Conservation (phyloP, 1,139 yeast species). For the Yamadazyma atmosphaerica region DNA sequence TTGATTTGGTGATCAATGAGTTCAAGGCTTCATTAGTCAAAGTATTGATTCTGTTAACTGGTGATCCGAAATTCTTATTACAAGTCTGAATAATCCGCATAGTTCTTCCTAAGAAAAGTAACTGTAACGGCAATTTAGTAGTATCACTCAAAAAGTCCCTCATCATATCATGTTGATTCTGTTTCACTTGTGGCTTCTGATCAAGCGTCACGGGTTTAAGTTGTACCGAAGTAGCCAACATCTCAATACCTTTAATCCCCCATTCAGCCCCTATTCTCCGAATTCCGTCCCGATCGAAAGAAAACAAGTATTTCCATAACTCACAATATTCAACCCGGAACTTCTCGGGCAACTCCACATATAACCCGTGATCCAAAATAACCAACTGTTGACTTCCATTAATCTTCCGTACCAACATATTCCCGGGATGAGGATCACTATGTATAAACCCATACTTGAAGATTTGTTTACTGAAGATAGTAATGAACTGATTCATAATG, state of each 20-base stretch:
- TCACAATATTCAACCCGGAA: slow-evolving; percentile 58
- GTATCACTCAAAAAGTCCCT: slow-evolving; percentile 56
- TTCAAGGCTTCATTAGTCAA: slow-evolving; percentile 56
- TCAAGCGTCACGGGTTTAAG: slow-evolving; percentile 42
- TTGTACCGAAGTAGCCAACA: slow-evolving; percentile 61
- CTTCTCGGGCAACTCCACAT: slow-evolving; percentile 50
- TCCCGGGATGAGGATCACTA: slow-evolving; percentile 86
- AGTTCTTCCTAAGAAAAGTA: slow-evolving; percentile 66
- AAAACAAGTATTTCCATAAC: slow-evolving; percentile 65
- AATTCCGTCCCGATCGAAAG: slow-evolving; percentile 51
- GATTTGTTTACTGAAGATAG: slow-evolving; percentile 64
- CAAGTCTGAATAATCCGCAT: slow-evolving; percentile 74
- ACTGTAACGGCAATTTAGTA: slow-evolving; percentile 63
- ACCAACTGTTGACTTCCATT: slow-evolving; percentile 58
- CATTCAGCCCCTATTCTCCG: slow-evolving; percentile 52
- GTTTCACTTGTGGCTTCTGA: slow-evolving; percentile 26
- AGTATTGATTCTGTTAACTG: slow-evolving; percentile 67
- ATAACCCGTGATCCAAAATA: slow-evolving; percentile 74
- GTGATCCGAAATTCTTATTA: slow-evolving; percentile 67
- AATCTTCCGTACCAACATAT: slow-evolving; percentile 49
- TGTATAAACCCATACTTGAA: slow-evolving; percentile 77
- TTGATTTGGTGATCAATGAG: slow-evolving; percentile 18
- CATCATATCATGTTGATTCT: slow-evolving; percentile 22
- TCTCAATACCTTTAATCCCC: slow-evolving; percentile 72
- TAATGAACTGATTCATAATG: slow-evolving; percentile 54